Evolutionary conservation across 1,284 basidiomycete species (phyloP), one percentile per base, ranked within the genome.

Genomic region (Leccinum ponderosum): DNA sequence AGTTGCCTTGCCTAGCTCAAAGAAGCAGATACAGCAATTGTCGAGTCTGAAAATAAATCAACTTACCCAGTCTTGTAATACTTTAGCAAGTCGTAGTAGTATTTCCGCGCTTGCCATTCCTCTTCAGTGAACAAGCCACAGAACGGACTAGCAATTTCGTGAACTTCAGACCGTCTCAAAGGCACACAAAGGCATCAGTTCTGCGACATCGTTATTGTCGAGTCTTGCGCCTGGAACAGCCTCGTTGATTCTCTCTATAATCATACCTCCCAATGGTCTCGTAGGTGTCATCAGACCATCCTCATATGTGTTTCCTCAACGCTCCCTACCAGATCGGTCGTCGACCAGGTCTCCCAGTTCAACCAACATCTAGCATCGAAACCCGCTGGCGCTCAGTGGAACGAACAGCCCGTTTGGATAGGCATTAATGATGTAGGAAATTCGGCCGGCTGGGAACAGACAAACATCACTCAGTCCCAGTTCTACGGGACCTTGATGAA

Each of bases 161-260:
- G 80, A 2, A 81, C 31, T 31, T 31, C 31, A 84, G n/a, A 86
- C 80, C 3, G 86, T 87, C 66, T 93, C 90, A 71, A 94, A 95
- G 0, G 91, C 81, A 72, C 94, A 96, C 52, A 95, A 77, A 7
- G 85, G 83, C 69, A 93, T 87, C 20, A 95, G 76, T 65, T 79
- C 82, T 58, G 80, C 76, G 0, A 86, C 77, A 65, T 96, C 91
- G 4, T 68, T 63, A 22, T 81, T 70, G 2, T 78, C 80, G 25
- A 95, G 77, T 31, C 84, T 78, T 2, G 90, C 86, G 9, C 84
- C 85, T 1, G 88, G 86, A 1, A 87, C 83, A 27, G 79, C 77
- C 14, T 73, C 54, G 71, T 93, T 92, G 47, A 95, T 77, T 22
- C 87, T 82, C 0, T 77, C 75, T 1, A 83, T 82, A 60, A 93